Conservation (phyloP, 2,329 filamentous ascomycete species). For the Cadophora luteo-olivacea region DNA sequence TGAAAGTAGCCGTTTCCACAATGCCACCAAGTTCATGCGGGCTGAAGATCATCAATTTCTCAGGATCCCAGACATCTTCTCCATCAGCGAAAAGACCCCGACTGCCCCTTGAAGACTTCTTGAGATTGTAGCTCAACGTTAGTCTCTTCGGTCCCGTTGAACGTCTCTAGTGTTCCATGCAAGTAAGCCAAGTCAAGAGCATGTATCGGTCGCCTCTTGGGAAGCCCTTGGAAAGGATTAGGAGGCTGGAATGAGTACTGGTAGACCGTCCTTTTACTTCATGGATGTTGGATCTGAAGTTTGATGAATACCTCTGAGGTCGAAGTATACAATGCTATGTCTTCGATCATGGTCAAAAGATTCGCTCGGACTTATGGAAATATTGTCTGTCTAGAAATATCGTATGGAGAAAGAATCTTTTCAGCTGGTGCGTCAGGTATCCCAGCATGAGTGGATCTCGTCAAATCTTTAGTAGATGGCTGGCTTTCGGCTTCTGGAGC, state of each 20-base stretch:
- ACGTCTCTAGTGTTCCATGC: slow-evolving; percentile 23
- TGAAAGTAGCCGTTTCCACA: not conserved
- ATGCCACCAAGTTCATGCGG: not conserved
- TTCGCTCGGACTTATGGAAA: not conserved
- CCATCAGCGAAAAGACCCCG: slow-evolving; percentile 26
- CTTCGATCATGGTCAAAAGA: slow-evolving; percentile 14
- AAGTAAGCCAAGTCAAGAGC: slow-evolving; percentile 26
- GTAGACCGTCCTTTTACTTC: not conserved
- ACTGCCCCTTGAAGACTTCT: slow-evolving; percentile 10
- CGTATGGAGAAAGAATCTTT: not conserved
- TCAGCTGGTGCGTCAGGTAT: not conserved
- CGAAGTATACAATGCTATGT: slow-evolving; percentile 14
- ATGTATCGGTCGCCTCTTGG: slow-evolving; percentile 1
- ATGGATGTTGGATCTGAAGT: not conserved
- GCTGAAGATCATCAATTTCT: slow-evolving; percentile 18
- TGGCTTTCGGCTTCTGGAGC: not conserved
- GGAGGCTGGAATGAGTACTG: slow-evolving; percentile 25
- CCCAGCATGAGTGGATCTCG: not conserved
- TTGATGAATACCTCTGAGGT: not conserved
- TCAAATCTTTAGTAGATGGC: slow-evolving; percentile 4
- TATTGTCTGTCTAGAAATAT: not conserved
- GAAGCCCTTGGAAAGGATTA: slow-evolving; percentile 13
- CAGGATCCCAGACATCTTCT: not conserved
- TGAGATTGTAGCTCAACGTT: slow-evolving; percentile 9
- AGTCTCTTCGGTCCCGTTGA: slow-evolving; percentile 13